Conservation (phyloP, 176 grass and related monocot species). For the Juncus effusus region DNA sequence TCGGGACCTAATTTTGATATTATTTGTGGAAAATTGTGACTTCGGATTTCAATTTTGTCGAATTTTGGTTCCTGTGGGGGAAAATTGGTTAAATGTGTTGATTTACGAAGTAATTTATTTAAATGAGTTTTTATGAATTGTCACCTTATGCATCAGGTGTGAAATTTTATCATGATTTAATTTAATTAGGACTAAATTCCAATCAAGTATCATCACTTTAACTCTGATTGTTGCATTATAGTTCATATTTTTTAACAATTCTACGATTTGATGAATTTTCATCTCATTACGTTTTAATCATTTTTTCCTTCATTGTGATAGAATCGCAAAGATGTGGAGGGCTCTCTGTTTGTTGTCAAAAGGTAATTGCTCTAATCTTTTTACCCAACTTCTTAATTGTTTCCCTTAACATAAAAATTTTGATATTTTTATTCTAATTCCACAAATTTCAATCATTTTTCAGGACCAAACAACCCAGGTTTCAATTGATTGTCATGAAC, state of each 20-base stretch:
- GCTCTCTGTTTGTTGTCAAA: slow-evolving; percentile 65
- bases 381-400: no score
- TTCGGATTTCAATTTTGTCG: background rate
- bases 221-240: background rate
- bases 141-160: no score
- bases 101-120: no score
- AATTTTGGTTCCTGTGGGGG: background rate
- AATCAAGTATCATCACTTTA: no score
- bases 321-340: slow-evolving; percentile 57
- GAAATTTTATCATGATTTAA: no score
- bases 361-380: slow-evolving; percentile 32
- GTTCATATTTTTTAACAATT: background rate
- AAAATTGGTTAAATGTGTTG: background rate
- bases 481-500: slow-evolving; percentile 92
- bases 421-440: no score
- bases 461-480: slow-evolving; percentile 66
- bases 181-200: no score
- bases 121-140: no score
- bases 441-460: background rate
- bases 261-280: slow-evolving; percentile 8
- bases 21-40: background rate
- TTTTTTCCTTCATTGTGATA: slow-evolving; percentile 13
- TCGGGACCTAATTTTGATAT: no score
- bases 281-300: background rate
- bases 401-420: no score